Evolutionary conservation across 2,329 filamentous ascomycete species (phyloP), one percentile per base, ranked within the genome.

Genomic region (Fusarium denticulatum): DNA sequence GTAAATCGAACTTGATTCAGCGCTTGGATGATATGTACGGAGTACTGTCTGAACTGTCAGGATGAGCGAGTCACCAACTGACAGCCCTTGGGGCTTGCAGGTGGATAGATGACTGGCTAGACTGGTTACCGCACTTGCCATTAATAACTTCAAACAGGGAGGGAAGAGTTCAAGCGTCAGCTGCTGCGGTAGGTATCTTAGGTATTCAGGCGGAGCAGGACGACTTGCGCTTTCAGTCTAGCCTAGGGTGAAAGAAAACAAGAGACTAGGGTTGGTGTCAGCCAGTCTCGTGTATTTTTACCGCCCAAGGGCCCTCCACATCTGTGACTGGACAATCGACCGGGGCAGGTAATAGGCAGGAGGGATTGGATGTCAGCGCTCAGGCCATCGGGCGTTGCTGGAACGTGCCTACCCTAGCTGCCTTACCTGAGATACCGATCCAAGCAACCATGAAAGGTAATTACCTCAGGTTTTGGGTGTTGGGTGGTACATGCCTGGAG

Each of bases 321-420:
- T 39, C 20, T 30, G 50, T 42, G 34, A 55, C 26, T 40, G 50
- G 50, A 13, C 24, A 55, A n/a, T 28, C 20, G 26, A 39, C 49
- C 49, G 22, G 14, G 20, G 18, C 20, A 53, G 45, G 24, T 26
- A 37, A 22, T 26, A 52, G 14, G 20, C 22, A 53, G 30, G 47
- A 37, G 28, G 50, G 24, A 40, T 28, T n/a, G 50, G 32, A 55
- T n/a, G 24, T 26, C 20, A 45, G 59, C 56, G 68, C 66, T 66
- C 67, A 71, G 66, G 68, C 68, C 45, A 36, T 58, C 60, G 47
- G 65, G 60, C 60, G 49, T 52, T 52, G 49, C 49, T 52, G n/a
- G 49, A 52, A 26, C 32, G 49, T 26, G 49, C 16, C 49, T 36
- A 36, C 32, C 49, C 49, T 52, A 36, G 49, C 30, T 52, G 30